Conservation (phyloP, 441 rosid species). For the Eutrema salsugineum region DNA sequence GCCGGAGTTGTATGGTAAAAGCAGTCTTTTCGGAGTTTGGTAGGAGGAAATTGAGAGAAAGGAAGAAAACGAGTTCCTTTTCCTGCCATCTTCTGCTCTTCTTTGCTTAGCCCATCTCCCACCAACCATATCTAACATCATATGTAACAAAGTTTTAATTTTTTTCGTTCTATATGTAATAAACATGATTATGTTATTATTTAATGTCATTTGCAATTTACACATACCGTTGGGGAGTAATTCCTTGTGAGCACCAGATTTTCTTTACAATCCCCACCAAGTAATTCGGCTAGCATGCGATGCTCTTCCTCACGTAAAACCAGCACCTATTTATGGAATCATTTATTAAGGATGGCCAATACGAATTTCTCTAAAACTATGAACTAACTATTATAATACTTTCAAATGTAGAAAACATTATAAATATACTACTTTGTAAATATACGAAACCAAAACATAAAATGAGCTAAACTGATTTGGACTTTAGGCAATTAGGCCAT, state of each 20-base stretch:
- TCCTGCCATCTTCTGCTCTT: slow-evolving; percentile 47
- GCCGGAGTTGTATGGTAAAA: slow-evolving; percentile 51
- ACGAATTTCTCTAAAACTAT: not conserved
- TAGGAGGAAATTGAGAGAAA: slow-evolving; percentile 50
- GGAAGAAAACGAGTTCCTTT: slow-evolving; percentile 52
- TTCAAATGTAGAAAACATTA: not conserved
- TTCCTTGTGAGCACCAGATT: slow-evolving; percentile 13
- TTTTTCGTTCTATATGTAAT: not conserved
- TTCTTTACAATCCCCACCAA: slow-evolving; percentile 7
- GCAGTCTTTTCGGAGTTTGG: slow-evolving; percentile 38
- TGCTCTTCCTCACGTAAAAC: slow-evolving; percentile 28
- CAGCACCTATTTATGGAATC: slow-evolving; percentile 15
- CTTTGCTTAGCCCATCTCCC: slow-evolving; percentile 46
- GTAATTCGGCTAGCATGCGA: not conserved
- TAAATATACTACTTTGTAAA: not conserved
- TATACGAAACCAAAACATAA: not conserved
- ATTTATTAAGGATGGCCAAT: not conserved
- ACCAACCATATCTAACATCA: slow-evolving; percentile 53
- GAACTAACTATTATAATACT: not conserved
- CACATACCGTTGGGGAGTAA: slow-evolving; percentile 19
- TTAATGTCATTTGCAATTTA: not conserved
- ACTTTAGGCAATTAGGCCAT: not conserved
- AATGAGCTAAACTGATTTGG: not conserved
- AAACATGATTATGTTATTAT: not conserved
- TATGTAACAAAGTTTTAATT: not conserved